Conservation (phyloP, 805 yeast species). For the Isabelozyma gotoi region DNA sequence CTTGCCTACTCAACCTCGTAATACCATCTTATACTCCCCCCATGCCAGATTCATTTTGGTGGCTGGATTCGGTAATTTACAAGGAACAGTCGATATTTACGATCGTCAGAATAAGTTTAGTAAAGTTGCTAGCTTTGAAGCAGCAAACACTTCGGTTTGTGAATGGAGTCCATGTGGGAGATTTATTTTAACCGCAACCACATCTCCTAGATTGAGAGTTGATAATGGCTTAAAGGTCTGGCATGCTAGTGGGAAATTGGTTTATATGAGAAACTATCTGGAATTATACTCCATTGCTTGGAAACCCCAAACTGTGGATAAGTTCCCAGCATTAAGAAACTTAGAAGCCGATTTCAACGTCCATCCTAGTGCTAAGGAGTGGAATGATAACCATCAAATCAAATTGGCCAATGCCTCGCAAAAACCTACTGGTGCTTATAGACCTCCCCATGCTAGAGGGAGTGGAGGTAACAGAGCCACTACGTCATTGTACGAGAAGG, state of each 20-base stretch:
- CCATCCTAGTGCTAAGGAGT: slow-evolving; percentile 69
- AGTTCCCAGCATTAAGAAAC: slow-evolving; percentile 54
- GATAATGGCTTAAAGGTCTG: slow-evolving; percentile 94
- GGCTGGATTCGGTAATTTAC: slow-evolving; percentile 97
- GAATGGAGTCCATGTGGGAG: slow-evolving; percentile 98
- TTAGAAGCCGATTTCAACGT: slow-evolving; percentile 62
- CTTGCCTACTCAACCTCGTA: slow-evolving; percentile 83
- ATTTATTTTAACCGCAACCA: slow-evolving; percentile 90
- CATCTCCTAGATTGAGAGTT: slow-evolving; percentile 94
- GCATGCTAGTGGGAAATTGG: slow-evolving; percentile 84
- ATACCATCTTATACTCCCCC: slow-evolving; percentile 89
- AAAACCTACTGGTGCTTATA: slow-evolving; percentile 85
- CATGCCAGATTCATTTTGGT: slow-evolving; percentile 88
- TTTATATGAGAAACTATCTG: slow-evolving; percentile 73
- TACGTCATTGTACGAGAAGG: slow-evolving; percentile 60
- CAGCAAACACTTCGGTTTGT: slow-evolving; percentile 93
- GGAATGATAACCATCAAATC: slow-evolving; percentile 41
- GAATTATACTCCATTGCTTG: slow-evolving; percentile 83
- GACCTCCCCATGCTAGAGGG: slow-evolving; percentile 93
- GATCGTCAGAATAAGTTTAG: slow-evolving; percentile 86
- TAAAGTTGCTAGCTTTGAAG: slow-evolving; percentile 80
- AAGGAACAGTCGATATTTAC: slow-evolving; percentile 92
- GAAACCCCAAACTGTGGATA: slow-evolving; percentile 63
- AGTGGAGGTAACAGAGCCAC: slow-evolving; percentile 27
- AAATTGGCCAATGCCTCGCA: slow-evolving; percentile 33